Evolutionary conservation across 768 basidiomycete species (phyloP), one percentile per base, ranked within the genome.

Genomic region (Auricularia auricula-judae): DNA sequence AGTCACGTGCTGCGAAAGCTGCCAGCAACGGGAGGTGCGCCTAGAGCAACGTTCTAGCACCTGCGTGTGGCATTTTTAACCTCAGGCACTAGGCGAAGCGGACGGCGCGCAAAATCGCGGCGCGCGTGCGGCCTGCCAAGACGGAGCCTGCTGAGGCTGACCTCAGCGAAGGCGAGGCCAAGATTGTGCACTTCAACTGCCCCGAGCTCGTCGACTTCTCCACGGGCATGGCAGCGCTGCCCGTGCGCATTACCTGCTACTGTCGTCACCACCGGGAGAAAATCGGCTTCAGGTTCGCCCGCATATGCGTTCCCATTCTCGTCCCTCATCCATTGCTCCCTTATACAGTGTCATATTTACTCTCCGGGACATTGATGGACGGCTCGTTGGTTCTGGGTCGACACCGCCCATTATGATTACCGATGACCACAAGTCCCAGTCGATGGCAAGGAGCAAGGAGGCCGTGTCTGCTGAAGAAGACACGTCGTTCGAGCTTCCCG

Each of bases 191-290:
- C 66, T 99, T 98, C 78, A 98, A 98, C 71, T 96, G 94, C 68
- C 82, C 91, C 0, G 91, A 95, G 68, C 80, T 91, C 53, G 83
- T 98, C 59, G 92, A 94, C 71, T 93, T 98, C 73, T 87, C 86
- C 4, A 80, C 86, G 12, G 97, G 97, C 23, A 89, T 91, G 21
- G 87, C 87, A 33, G 82, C 91, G 21, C 80, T 99, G n/a, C 96
- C 96, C 7, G 85, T 97, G 43, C 85, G 97, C 58, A 92, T 99
- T 66, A 96, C 96, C 5, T 99, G 97, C 76, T 99, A 99, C 74
- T 98, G 97, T 69, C 87, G 96, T 62, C 97, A 98, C 79, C 96
- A 99, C 76, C 88, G 93, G 66, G 97, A 99, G 77, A 98, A 97
- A 76, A 79, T 88, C 43, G 97, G 97, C 2, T 98, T 98, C 75